Conservation (phyloP, 495 filamentous ascomycete genomes). For the Talaromyces adpressus region DNA sequence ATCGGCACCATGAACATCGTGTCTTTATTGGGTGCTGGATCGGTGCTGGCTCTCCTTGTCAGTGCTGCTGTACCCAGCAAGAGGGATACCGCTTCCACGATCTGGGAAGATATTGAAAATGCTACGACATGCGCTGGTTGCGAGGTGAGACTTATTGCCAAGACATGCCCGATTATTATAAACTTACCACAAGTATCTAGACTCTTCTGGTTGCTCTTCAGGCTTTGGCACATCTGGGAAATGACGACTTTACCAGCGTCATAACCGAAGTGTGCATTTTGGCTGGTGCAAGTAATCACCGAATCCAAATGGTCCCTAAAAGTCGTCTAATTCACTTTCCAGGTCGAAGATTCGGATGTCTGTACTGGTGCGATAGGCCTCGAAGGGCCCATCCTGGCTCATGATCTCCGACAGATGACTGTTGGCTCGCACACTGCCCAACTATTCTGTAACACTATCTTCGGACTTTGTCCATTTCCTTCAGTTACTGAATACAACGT, state of each 20-base stretch:
- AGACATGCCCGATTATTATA: background rate
- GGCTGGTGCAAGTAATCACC: constrained; percentile 23
- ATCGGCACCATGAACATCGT: background rate
- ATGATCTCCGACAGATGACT: constrained; percentile 34
- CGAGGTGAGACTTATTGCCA: constrained; percentile 24
- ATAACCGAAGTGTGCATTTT: constrained; percentile 40
- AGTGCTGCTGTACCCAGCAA: background rate
- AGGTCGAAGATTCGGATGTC: constrained; percentile 42
- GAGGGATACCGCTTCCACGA: constrained; percentile 12
- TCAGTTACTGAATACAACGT: constrained; percentile 32
- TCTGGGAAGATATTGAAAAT: constrained; percentile 34
- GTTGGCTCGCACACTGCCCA: constrained; percentile 41
- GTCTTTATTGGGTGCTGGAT: background rate
- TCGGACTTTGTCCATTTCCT: constrained; percentile 44
- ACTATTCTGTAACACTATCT: constrained; percentile 39
- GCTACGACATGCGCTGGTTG: constrained; percentile 38
- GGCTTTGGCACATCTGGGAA: constrained; percentile 32
- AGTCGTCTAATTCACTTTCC: background rate
- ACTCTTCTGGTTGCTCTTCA: constrained; percentile 39
- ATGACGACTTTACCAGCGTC: constrained; percentile 30
- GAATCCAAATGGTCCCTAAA: constrained; percentile 8
- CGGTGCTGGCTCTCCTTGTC: background rate
- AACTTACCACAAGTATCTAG: constrained; percentile 15
- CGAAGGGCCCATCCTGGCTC: constrained; percentile 43
- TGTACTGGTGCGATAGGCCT: constrained; percentile 38